Percentiles rank a stretch among this genome's conserved stretches.
Conservation (phyloP, 2,329 filamentous ascomycete genomes). For the Biscogniauxia mediterranea region DNA sequence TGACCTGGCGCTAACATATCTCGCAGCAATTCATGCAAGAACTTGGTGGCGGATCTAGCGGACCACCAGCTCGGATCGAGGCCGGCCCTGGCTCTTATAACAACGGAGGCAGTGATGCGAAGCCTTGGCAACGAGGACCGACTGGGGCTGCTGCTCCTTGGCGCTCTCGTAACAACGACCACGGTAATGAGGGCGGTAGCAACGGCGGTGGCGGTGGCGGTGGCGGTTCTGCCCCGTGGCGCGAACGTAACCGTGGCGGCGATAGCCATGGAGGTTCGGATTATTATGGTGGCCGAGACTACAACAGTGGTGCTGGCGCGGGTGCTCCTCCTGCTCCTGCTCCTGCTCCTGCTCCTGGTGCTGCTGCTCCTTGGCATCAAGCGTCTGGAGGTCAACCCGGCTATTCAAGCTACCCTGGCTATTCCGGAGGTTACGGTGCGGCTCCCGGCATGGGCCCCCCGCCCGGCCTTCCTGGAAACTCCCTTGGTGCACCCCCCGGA, state of each 20-base stretch:
- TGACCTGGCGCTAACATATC: slow-evolving; percentile 39
- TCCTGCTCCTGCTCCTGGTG: slow-evolving; percentile 34
- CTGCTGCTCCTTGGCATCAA: slow-evolving; percentile 62
- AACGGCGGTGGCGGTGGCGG: slow-evolving; percentile 39
- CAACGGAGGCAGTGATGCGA: slow-evolving; percentile 57
- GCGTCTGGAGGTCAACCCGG: slow-evolving; percentile 52
- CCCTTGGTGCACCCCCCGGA: slow-evolving; percentile 53
- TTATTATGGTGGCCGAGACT: slow-evolving; percentile 36
- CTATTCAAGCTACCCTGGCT: slow-evolving; percentile 53
- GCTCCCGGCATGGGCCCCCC: slow-evolving; percentile 51
- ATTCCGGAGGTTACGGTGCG: slow-evolving; percentile 47
- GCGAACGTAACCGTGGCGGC: slow-evolving; percentile 53
- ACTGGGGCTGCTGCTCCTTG: slow-evolving; percentile 84
- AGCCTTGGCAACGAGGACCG: slow-evolving; percentile 86
- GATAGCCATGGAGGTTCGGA: slow-evolving; percentile 35
- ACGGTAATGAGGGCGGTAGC: slow-evolving; percentile 43
- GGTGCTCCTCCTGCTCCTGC: slow-evolving; percentile 35
- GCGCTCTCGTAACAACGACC: slow-evolving; percentile 57
- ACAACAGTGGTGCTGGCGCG: slow-evolving; percentile 43
- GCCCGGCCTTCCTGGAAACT: slow-evolving; percentile 45
- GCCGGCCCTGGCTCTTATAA: slow-evolving; percentile 69
- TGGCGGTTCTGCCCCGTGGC: slow-evolving; percentile 58
- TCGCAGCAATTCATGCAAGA: slow-evolving; percentile 93
- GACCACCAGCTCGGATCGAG: slow-evolving; percentile 78
- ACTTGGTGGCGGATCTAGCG: slow-evolving; percentile 71